Percentiles rank a stretch among this genome's conserved stretches.
phyloP scores from a whole-genome alignment of 78 protist genomes.

The Dictyostelium intermedium region DNA sequence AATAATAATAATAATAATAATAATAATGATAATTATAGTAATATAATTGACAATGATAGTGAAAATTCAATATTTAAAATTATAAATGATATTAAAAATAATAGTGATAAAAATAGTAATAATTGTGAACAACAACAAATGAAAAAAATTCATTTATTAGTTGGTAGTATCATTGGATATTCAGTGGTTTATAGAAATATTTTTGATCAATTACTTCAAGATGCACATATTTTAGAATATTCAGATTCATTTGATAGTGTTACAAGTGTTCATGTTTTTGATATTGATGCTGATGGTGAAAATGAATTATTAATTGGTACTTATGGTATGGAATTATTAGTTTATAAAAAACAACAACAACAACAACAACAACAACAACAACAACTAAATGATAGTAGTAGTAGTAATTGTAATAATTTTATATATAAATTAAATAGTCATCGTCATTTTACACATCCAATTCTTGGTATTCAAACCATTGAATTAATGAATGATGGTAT shows the following conservation, averaged over 20 bases:
- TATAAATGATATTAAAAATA: not conserved
- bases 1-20: not conserved
- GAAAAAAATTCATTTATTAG: slow-evolving; percentile 26
- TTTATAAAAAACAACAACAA: slow-evolving; percentile 21
- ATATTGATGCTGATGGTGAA: slow-evolving; percentile 70
- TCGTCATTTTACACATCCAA: slow-evolving; percentile 68
- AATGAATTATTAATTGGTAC: slow-evolving; percentile 71
- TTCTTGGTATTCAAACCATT: slow-evolving; percentile 20
- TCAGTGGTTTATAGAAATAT: slow-evolving; percentile 39
- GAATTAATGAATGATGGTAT: slow-evolving; percentile 57
- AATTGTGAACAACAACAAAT: not conserved
- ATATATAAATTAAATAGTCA: slow-evolving; percentile 9
- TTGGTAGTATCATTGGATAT: slow-evolving; percentile 65
- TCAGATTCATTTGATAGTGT: slow-evolving; percentile 71
- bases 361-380: not conserved
- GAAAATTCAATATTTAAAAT: not conserved
- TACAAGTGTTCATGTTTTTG: slow-evolving; percentile 45
- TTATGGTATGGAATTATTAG: slow-evolving; percentile 55
- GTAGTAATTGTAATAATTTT: not conserved
- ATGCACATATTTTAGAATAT: not conserved
- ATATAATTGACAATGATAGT: not conserved
- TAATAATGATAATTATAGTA: not conserved
- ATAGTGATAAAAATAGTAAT: not conserved
- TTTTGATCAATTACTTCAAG: not conserved
- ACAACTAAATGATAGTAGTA: not conserved